phyloP scores from a whole-genome alignment of 148 eudicot species.

The Talinum fruticosum region DNA sequence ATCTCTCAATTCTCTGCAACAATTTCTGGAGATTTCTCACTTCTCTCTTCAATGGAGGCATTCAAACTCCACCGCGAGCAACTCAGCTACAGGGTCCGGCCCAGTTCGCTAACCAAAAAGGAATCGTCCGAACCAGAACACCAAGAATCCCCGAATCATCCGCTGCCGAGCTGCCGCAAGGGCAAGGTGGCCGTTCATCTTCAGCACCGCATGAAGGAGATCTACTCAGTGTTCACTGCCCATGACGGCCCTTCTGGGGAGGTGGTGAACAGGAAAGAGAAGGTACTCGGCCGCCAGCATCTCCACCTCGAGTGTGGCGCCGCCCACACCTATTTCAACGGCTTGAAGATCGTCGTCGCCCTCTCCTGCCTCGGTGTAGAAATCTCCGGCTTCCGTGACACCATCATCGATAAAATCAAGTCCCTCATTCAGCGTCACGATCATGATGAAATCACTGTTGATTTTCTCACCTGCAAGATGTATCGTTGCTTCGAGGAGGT shows the following conservation, averaged over 20 bases:
- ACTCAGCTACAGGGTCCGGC: not conserved
- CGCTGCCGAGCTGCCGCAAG: not conserved
- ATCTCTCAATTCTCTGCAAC: too few species aligned
- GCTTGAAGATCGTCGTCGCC: not conserved
- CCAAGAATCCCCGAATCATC: not conserved
- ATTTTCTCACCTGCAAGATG: not conserved
- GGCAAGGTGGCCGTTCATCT: not conserved
- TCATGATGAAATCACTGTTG: not conserved
- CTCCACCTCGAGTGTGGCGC: not conserved
- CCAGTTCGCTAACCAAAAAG: not conserved
- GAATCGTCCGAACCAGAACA: not conserved
- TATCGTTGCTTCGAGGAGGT: not conserved
- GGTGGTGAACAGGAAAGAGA: not conserved
- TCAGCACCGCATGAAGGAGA: not conserved
- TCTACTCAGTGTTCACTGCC: not conserved
- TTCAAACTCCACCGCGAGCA: not conserved
- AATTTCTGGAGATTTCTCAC: too few species aligned
- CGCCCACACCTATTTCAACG: not conserved
- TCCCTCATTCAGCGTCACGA: not conserved
- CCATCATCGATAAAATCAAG: not conserved
- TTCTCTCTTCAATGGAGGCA: not conserved
- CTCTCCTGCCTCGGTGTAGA: not conserved
- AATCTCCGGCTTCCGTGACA: not conserved
- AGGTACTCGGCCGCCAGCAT: not conserved
- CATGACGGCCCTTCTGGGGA: not conserved